Percentiles rank a stretch among this genome's conserved stretches.
Evolutionary conservation across 805 yeast species (phyloP).

Genomic region (Candida broadrunensis): DNA sequence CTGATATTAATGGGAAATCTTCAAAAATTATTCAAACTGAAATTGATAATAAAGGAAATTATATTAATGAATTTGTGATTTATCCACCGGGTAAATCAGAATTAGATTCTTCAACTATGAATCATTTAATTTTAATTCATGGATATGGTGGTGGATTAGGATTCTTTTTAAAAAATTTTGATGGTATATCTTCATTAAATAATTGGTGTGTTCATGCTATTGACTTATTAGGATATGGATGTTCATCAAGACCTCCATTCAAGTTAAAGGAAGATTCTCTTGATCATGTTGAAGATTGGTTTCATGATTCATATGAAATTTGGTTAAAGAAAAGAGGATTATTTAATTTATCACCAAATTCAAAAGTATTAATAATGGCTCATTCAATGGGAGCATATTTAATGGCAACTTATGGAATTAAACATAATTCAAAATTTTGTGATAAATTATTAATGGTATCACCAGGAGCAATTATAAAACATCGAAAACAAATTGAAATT

Average conservation of each 20-base stretch:
- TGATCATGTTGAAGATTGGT: slow-evolving; percentile 55
- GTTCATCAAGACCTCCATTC: slow-evolving; percentile 77
- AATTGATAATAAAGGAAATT: slow-evolving; percentile 21
- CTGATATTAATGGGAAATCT: slow-evolving; percentile 24
- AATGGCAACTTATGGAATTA: slow-evolving; percentile 62
- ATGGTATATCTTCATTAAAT: slow-evolving; percentile 16
- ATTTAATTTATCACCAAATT: slow-evolving; percentile 17
- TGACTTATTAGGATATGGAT: slow-evolving; percentile 88
- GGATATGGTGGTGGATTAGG: slow-evolving; percentile 48
- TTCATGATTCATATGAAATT: slow-evolving; percentile 57
- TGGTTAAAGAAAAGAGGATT: slow-evolving; percentile 59
- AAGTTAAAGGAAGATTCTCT: slow-evolving; percentile 41
- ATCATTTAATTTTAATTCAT: slow-evolving; percentile 43
- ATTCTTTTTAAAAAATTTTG: slow-evolving; percentile 38
- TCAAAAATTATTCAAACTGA: slow-evolving; percentile 30
- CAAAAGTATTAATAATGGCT: slow-evolving; percentile 61
- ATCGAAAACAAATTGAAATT: slow-evolving; percentile 40
- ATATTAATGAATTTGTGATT: slow-evolving; percentile 41
- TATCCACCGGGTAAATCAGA: slow-evolving; percentile 24
- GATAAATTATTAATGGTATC: slow-evolving; percentile 73
- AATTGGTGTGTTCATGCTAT: slow-evolving; percentile 80
- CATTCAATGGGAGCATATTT: slow-evolving; percentile 94
- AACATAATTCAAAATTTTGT: slow-evolving; percentile 55
- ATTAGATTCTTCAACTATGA: slow-evolving; percentile 14
- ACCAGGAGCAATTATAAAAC: slow-evolving; percentile 80